These are phyloP conservation scores for Backusella psychrophila DNA, from an alignment of 192 early-diverging fungal species.

Conservation along the genomic window DNA sequence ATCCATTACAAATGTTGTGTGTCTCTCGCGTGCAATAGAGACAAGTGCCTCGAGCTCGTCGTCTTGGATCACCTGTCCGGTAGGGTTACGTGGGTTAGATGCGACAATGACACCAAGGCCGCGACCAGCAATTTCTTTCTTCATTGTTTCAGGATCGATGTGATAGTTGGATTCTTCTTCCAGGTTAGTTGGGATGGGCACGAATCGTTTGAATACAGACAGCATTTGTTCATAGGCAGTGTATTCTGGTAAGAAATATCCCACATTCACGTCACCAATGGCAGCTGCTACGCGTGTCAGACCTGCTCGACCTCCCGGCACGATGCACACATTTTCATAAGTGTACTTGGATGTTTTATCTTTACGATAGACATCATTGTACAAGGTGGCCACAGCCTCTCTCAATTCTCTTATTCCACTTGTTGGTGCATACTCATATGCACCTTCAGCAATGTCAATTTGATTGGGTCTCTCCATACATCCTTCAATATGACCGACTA, in stretches of 20 bases:
- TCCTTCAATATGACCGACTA: slow-evolving; percentile 40
- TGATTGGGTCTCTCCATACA: slow-evolving; percentile 33
- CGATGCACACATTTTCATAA: slow-evolving; percentile 51
- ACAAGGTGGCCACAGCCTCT: slow-evolving; percentile 45
- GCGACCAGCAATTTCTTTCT: slow-evolving; percentile 43
- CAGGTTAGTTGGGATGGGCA: slow-evolving; percentile 54
- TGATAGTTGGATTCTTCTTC: slow-evolving; percentile 43
- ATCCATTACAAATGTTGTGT: slow-evolving; percentile 51
- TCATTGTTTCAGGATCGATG: slow-evolving; percentile 41
- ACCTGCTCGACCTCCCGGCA: slow-evolving; percentile 57
- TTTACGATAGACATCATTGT: slow-evolving; percentile 48
- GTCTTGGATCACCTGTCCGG: slow-evolving; percentile 47
- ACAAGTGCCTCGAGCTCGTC: slow-evolving; percentile 41
- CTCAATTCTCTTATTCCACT: slow-evolving; percentile 43
- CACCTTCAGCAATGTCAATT: slow-evolving; percentile 14
- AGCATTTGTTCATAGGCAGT: slow-evolving; percentile 47
- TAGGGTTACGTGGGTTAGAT: slow-evolving; percentile 55
- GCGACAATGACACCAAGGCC: slow-evolving; percentile 48
- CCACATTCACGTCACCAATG: slow-evolving; percentile 51
- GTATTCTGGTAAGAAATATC: slow-evolving; percentile 55
- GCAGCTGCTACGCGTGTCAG: slow-evolving; percentile 50
- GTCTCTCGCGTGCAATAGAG: slow-evolving; percentile 35
- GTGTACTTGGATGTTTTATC: slow-evolving; percentile 47
- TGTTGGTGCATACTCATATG: slow-evolving; percentile 45
- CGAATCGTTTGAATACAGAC: slow-evolving; percentile 47